phyloP scores from a whole-genome alignment of 768 basidiomycete species.

The Holtermanniella nyarrowii region DNA sequence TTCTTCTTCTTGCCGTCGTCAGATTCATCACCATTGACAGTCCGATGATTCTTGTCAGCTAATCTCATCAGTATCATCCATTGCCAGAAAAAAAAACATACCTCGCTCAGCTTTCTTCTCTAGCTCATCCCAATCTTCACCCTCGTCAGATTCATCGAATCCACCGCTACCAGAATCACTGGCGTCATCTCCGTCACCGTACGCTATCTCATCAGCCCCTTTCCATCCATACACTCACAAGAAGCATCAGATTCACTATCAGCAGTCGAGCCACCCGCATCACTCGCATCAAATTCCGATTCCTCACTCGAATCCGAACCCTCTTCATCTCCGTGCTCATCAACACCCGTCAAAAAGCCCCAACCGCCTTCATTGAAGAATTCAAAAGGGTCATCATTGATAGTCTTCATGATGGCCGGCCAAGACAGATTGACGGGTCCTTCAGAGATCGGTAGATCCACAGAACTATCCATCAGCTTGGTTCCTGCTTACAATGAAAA shows the following conservation, averaged over 20 bases:
- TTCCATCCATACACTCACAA: slow-evolving; percentile 63
- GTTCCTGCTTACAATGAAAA: slow-evolving; percentile 13
- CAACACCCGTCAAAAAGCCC: slow-evolving; percentile 63
- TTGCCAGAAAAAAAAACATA: slow-evolving; percentile 42
- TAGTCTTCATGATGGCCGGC: slow-evolving; percentile 96
- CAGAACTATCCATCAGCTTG: slow-evolving; percentile 54
- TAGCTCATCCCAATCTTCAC: slow-evolving; percentile 93
- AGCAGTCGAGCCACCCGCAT: slow-evolving; percentile 43
- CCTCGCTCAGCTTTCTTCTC: slow-evolving; percentile 84
- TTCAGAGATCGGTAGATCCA: slow-evolving; percentile 91
- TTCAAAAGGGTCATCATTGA: slow-evolving; percentile 87
- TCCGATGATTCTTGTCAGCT: not conserved
- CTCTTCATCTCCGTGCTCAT: slow-evolving; percentile 40
- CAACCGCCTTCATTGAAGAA: slow-evolving; percentile 97
- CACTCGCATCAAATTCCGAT: slow-evolving; percentile 29
- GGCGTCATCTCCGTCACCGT: slow-evolving; percentile 29
- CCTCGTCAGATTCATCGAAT: slow-evolving; percentile 44
- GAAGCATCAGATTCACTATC: slow-evolving; percentile 45
- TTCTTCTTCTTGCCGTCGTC: not conserved
- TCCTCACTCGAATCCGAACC: slow-evolving; percentile 28
- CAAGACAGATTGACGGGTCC: slow-evolving; percentile 96
- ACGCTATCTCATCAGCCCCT: slow-evolving; percentile 41
- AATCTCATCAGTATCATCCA: too few species aligned
- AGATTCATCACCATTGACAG: not conserved
- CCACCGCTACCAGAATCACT: slow-evolving; percentile 26